phyloP scores from a whole-genome alignment of 129 eudicot species.

The Flaveria trinervia region DNA sequence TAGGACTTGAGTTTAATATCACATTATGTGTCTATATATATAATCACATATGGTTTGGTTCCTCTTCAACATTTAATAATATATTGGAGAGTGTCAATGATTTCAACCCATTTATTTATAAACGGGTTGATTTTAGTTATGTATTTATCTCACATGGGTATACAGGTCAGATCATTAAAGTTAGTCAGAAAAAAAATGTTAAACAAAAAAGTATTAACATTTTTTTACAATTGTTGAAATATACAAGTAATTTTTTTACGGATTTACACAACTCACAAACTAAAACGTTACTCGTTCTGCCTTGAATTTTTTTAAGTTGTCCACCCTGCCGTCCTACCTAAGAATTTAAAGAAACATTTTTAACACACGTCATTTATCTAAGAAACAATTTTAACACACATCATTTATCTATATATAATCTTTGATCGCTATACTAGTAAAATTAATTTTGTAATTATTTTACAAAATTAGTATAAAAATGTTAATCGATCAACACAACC shows the following conservation, averaged over 20 bases:
- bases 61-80: constrained; percentile 4
- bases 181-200: background rate
- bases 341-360: too few species aligned
- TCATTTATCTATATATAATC: background rate
- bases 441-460: background rate
- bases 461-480: background rate
- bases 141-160: background rate
- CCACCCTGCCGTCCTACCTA: background rate
- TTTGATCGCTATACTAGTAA: background rate
- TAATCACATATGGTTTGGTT: background rate
- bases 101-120: background rate
- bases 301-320: too few species aligned
- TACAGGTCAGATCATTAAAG: background rate
- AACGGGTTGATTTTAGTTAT: background rate
- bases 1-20: constrained; percentile 5
- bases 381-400: background rate
- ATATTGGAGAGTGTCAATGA: background rate
- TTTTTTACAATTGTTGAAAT: too few species aligned
- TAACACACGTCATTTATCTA: too few species aligned
- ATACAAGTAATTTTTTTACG: too few species aligned
- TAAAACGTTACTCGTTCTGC: too few species aligned
- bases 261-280: too few species aligned
- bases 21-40: constrained; percentile 5
- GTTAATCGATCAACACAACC: background rate
- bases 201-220: background rate